Evolutionary conservation across 2,329 filamentous ascomycete species (phyloP), one percentile per base, ranked within the genome.

Genomic region (Aurifilum marmelostoma): DNA sequence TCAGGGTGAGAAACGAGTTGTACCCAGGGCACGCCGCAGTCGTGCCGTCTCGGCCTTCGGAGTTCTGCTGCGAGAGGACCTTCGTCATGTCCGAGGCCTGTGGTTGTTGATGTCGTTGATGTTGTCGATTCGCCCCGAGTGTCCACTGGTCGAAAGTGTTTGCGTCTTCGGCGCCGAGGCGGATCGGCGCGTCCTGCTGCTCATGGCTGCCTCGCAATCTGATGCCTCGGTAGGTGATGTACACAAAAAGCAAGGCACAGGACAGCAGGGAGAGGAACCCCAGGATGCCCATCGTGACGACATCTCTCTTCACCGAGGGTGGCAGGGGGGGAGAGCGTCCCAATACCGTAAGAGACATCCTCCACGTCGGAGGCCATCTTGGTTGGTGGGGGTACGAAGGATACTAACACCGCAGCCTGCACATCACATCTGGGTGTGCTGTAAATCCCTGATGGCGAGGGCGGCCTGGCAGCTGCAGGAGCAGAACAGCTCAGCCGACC

Each of bases 1-100:
- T 89, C 4, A 92, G 81, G 0, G 92, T 81, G 41, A 92, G 83
- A 74, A 92, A 91, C 76, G 92, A 90, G 72, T 91, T 92, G 0
- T 83, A 83, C 9, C 27, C 29, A 7, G 14, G 29, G 16, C 39
- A 18, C 21, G 56, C 37, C 18, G 61, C 61, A 21, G 34, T 24
- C 58, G 24, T 11, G 14, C 18, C 32, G 18, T 34, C 32, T 34
- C 27, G 56, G 18, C 21, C 18, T 32, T 61, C 18, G 9, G 16
- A 7, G 6, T 67, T n/a, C 41, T 50, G 58, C 41, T 50, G 58
- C 11, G 43, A 34, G 16, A 39, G 27, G 56, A 50, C n/a, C 21
- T 47, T 37, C 2, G 27, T 43, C 52, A 58, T 50, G n/a, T 29
- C 29, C n/a, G 65, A n/a, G 37, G 39, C n/a, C n/a, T n/a, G n/a